phyloP scores from a whole-genome alignment of 164 flowering plant genomes.

The Vitis amurensis region DNA sequence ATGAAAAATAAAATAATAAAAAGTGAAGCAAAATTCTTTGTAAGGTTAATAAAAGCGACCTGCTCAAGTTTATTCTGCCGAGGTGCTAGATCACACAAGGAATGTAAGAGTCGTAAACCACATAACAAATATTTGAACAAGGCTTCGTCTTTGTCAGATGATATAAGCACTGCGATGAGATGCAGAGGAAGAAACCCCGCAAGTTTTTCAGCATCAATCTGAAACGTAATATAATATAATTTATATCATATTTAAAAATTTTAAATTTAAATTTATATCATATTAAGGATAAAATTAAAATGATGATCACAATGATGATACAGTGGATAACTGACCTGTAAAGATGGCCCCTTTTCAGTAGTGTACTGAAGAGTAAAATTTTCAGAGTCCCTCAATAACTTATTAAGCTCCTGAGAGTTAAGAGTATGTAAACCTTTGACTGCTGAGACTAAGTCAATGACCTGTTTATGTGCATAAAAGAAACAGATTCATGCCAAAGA shows the following conservation, averaged over 20 bases:
- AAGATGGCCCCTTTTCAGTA: conserved; percentile 46
- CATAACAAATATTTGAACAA: conserved; percentile 58
- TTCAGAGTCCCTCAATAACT: conserved; percentile 69
- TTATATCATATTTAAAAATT: neutral
- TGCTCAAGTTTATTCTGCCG: conserved; percentile 81
- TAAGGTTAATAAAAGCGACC: conserved; percentile 36
- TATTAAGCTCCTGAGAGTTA: conserved; percentile 66
- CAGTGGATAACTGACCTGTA: conserved; percentile 46
- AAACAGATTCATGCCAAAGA: neutral
- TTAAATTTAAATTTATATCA: no score
- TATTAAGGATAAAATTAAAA: neutral
- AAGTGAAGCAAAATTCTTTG: neutral
- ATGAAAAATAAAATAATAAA: neutral
- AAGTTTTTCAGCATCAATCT: conserved; percentile 82
- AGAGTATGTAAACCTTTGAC: conserved; percentile 71
- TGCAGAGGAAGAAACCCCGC: conserved; percentile 78
- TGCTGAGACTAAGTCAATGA: conserved; percentile 59
- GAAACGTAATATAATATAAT: conserved; percentile 27
- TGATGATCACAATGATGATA: neutral
- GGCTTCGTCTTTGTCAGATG: conserved; percentile 53
- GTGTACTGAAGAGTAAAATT: conserved; percentile 38
- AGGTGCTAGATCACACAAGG: conserved; percentile 71
- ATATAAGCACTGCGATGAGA: conserved; percentile 70
- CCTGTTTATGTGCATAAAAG: conserved; percentile 42
- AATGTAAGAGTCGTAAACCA: conserved; percentile 75